These are phyloP conservation scores for Curvularia eragrostidis DNA, from an alignment of 2,329 filamentous ascomycete genomes.

Conservation along the genomic window DNA sequence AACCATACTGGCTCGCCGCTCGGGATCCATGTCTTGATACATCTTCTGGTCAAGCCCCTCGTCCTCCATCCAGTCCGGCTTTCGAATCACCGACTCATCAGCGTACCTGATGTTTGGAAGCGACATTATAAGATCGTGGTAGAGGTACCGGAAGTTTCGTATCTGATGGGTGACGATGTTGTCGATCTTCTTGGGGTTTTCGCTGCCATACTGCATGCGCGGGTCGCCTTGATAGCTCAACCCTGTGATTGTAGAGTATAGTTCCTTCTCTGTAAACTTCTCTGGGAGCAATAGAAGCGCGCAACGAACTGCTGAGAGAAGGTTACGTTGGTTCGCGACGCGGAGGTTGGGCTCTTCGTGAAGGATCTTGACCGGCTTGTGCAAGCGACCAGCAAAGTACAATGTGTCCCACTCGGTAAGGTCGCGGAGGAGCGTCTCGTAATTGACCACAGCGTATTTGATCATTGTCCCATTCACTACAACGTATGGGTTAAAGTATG, in stretches of 20 bases:
- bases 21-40: constrained; percentile 89
- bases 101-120: constrained; percentile 86
- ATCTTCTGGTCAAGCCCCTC: constrained; percentile 66
- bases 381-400: constrained; percentile 93
- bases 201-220: constrained; percentile 89
- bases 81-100: constrained; percentile 64
- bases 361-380: constrained; percentile 97
- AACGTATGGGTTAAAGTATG: constrained; percentile 97
- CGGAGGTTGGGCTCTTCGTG: constrained; percentile 91
- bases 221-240: constrained; percentile 95
- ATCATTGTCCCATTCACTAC: constrained; percentile 94
- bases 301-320: constrained; percentile 88
- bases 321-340: constrained; percentile 93
- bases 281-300: constrained; percentile 85
- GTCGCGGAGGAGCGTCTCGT: constrained; percentile 86
- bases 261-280: constrained; percentile 81
- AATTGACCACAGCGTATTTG: constrained; percentile 96
- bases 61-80: constrained; percentile 69
- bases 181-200: constrained; percentile 88
- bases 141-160: constrained; percentile 87
- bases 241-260: constrained; percentile 90
- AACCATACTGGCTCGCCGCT: constrained; percentile 94
- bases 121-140: constrained; percentile 85
- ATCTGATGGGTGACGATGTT: constrained; percentile 96
- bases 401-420: constrained; percentile 91